Evolutionary conservation across 1,284 basidiomycete species (phyloP).

Genomic region (Boletus mariae): DNA sequence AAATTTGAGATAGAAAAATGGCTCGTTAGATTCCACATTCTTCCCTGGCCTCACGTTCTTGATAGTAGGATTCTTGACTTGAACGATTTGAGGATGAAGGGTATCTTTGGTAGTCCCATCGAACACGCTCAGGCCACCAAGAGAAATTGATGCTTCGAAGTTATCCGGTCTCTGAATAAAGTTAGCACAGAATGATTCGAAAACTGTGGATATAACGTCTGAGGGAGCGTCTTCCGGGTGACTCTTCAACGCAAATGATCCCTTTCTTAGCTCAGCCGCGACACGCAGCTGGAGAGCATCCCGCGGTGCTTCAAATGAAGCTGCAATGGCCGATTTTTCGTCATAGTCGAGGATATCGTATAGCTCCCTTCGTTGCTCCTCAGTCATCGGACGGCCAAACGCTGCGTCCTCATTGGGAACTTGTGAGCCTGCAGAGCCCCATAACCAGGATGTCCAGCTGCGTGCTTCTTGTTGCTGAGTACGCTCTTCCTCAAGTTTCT

Average conservation of each 20-base stretch:
- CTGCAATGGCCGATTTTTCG: constrained; percentile 72
- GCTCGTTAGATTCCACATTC: constrained; percentile 47
- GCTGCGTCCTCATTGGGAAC: constrained; percentile 45
- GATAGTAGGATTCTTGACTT: constrained; percentile 65
- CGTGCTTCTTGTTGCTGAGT: constrained; percentile 47
- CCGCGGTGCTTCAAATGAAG: constrained; percentile 67
- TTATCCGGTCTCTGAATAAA: constrained; percentile 86
- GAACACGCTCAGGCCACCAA: constrained; percentile 87
- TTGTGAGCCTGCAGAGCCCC: constrained; percentile 58
- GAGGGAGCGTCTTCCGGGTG: constrained; percentile 60
- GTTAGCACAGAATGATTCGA: constrained; percentile 85
- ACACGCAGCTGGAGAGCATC: constrained; percentile 84
- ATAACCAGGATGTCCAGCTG: constrained; percentile 84
- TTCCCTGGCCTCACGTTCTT: constrained; percentile 17
- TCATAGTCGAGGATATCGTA: constrained; percentile 96
- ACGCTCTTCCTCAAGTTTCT: constrained; percentile 69
- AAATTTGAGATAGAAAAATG: constrained; percentile 92
- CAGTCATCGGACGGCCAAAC: constrained; percentile 75
- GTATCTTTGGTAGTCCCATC: constrained; percentile 86
- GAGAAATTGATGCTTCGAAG: constrained; percentile 73
- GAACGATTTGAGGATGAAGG: constrained; percentile 90
- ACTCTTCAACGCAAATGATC: constrained; percentile 78
- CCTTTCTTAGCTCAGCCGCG: constrained; percentile 77
- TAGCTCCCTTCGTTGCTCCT: constrained; percentile 89
- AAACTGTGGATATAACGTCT: constrained; percentile 87